phyloP scores from a whole-genome alignment of 208 protist species.

The Naegleria gruberi region DNA sequence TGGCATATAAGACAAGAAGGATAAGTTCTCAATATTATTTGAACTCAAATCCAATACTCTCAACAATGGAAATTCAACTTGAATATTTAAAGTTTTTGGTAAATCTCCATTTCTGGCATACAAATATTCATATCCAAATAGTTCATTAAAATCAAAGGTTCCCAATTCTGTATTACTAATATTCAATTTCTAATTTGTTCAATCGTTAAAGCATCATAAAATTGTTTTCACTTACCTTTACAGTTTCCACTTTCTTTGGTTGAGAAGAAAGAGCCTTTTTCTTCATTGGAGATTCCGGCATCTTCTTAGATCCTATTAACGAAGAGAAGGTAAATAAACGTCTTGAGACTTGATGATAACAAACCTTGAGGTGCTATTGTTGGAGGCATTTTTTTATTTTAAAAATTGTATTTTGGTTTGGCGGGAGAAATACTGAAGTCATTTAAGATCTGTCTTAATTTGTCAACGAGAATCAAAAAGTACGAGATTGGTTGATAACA shows the following conservation, averaged over 20 bases:
- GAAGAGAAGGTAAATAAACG: too few relatives aligned
- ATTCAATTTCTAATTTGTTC: neutral
- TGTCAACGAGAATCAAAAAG: too few relatives aligned
- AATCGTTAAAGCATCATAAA: too few relatives aligned
- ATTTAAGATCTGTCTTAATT: too few relatives aligned
- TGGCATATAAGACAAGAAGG: neutral
- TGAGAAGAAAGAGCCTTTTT: neutral
- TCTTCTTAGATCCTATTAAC: too few relatives aligned
- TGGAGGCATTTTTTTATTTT: too few relatives aligned
- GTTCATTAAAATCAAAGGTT: neutral
- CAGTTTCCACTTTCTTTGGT: neutral
- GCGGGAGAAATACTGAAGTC: too few relatives aligned
- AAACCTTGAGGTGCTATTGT: too few relatives aligned
- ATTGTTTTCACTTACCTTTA: neutral
- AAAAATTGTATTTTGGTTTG: too few relatives aligned
- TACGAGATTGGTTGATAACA: too few relatives aligned
- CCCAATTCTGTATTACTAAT: neutral
- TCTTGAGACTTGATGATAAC: too few relatives aligned
- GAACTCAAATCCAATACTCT: neutral
- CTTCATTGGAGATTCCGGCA: too few relatives aligned
- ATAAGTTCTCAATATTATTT: neutral
- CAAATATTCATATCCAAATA: neutral
- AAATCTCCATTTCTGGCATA: slow-evolving; percentile 1
- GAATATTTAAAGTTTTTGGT: neutral
- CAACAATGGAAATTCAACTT: neutral